Base-by-base conservation (phyloP, 2,329 filamentous ascomycete species). In the Cercospora zeae-maydis region DNA sequence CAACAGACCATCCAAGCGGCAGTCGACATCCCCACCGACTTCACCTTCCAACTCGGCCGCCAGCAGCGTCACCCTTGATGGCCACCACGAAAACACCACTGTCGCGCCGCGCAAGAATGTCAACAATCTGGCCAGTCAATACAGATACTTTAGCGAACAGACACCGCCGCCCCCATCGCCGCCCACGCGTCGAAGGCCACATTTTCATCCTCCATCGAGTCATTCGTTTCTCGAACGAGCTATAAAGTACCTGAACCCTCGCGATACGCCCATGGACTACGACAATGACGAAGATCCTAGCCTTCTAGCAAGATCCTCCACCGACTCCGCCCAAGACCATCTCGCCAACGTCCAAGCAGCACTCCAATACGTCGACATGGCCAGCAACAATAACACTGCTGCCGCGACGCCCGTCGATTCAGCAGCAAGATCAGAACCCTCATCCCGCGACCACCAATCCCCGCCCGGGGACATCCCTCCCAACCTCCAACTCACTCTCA, bases 21-120 rank as follows among this genome's bases (percentile, higher is more conserved):
- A 59, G 47, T 63, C 61, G 49, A 54, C 19, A 39, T 59, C 61
- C 34, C 56, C 61, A 9, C 31, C 24, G 37, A 49, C 61, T 16
- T 13, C 30, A 27, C 39, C 53, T 49, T 16, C 24, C 31, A 42
- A 19, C 47, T 59, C 57, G 19, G 21, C 45, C 10, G 21, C 21
- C 16, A 39, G 45, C 57, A 37, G 33, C 9, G n/a, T 24, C 57
- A 53, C 47, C 10, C 11, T 47, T 19, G 56, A 51, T 31, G 34
- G 10, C 10, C 45, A 59, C 1, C 14, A 39, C 14, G 10, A 51
- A 14, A 39, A 19, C 33, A 24, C 31, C 33, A n/a, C n/a, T 33
- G 8, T 4, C 9, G n/a, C 57, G 2, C 5, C 31, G 21, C 45
- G 47, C 21, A 51, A 31, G 33, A 16, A 31, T 34, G 14, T 5